Conservation (phyloP, 2,329 filamentous ascomycete species). For the Uncinocarpus reesii region DNA sequence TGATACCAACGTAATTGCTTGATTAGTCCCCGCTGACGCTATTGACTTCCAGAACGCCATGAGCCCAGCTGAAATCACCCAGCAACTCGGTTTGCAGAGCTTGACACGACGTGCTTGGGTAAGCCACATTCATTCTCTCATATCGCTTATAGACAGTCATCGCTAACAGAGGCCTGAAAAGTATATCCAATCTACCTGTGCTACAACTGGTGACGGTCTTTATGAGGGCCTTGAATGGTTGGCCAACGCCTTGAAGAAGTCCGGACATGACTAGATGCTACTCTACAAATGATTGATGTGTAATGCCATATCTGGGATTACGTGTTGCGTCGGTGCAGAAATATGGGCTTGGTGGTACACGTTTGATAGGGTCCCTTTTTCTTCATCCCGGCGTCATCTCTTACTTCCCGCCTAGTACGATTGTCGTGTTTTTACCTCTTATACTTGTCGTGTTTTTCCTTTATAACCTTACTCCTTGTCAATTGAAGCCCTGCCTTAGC, state of each 20-base stretch:
- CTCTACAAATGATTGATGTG: conserved; percentile 17
- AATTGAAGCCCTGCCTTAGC: conserved; percentile 9
- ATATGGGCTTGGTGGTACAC: conserved; percentile 14
- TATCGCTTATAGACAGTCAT: conserved; percentile 13
- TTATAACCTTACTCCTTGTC: conserved; percentile 9
- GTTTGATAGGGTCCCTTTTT: conserved; percentile 13
- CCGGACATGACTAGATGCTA: conserved; percentile 38
- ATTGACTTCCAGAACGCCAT: conserved; percentile 69
- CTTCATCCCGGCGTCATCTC: conserved; percentile 13
- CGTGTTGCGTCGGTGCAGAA: conserved; percentile 16
- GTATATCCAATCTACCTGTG: conserved; percentile 99
- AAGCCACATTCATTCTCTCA: conserved; percentile 41
- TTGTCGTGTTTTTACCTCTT: conserved; percentile 6
- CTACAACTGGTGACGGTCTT: conserved; percentile 96
- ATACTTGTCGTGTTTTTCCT: conserved; percentile 7
- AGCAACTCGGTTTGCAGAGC: conserved; percentile 99
- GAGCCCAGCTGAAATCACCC: conserved; percentile 99
- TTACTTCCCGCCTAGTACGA: conserved; percentile 10
- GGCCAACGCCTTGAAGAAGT: conserved; percentile 70
- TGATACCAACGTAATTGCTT: conserved; percentile 21
- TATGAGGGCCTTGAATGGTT: conserved; percentile 98
- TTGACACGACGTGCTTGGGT: conserved; percentile 98
- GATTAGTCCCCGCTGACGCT: conserved; percentile 12
- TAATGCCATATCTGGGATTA: conserved; percentile 15
- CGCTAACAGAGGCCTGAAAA: conserved; percentile 31